A percentile compares a stretch with the other conserved stretches of the same genome.
These are phyloP conservation scores for Casuarina cunninghamiana DNA, from an alignment of 306 rosid genomes.

Conservation along the genomic window DNA sequence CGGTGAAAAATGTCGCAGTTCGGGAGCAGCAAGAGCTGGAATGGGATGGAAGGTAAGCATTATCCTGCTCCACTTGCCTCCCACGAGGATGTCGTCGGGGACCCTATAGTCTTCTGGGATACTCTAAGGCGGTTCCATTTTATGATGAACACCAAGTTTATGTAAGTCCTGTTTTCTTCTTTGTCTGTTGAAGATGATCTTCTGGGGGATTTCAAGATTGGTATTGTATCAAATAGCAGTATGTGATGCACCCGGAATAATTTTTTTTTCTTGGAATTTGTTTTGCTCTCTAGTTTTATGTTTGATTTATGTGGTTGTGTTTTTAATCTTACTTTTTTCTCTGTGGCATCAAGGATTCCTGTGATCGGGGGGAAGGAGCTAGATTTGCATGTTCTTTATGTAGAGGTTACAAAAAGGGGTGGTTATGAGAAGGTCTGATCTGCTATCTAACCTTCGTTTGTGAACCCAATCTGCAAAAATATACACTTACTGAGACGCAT, in stretches of 20 bases:
- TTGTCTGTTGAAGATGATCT: neutral
- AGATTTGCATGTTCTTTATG: conserved; percentile 84
- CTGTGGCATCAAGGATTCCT: conserved; percentile 65
- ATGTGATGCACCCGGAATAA: conserved; percentile 13
- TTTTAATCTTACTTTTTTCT: conserved; percentile 15
- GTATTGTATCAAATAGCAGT: conserved; percentile 4
- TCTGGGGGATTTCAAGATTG: conserved; percentile 3
- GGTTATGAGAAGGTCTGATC: conserved; percentile 80
- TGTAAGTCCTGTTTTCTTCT: conserved; percentile 44
- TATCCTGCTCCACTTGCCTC: conserved; percentile 75
- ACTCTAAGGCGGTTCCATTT: conserved; percentile 88
- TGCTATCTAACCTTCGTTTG: neutral
- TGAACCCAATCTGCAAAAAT: neutral
- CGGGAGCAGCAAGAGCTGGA: conserved; percentile 19
- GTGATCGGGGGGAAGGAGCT: conserved; percentile 98
- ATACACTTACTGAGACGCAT: neutral
- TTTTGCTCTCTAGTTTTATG: neutral
- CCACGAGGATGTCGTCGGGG: conserved; percentile 55
- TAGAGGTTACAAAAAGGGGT: conserved; percentile 84
- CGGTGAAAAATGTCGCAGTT: conserved; percentile 43
- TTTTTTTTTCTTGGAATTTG: conserved; percentile 3
- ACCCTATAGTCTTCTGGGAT: conserved; percentile 73
- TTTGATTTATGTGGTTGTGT: neutral
- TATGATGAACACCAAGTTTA: conserved; percentile 72
- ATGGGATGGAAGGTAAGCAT: conserved; percentile 34